A percentile compares a stretch with the other conserved stretches of the same genome.
These are phyloP conservation scores for Diaporthe vaccinii DNA, from an alignment of 2,329 filamentous ascomycete species.

Conservation along the genomic window DNA sequence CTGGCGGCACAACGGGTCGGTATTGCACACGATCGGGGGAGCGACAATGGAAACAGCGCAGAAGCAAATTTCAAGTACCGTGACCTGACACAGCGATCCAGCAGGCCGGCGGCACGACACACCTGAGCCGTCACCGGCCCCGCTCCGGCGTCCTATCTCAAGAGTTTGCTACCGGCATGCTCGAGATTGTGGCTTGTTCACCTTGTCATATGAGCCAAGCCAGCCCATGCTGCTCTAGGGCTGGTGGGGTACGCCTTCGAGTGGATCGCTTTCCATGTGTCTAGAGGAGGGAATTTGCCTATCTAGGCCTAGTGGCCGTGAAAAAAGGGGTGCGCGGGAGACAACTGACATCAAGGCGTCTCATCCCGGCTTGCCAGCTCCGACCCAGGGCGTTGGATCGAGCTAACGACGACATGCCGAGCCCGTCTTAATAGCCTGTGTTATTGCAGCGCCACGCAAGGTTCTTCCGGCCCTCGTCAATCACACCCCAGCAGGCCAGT, in stretches of 20 bases:
- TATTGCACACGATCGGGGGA: conserved; percentile 30
- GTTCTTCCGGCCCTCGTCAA: conserved; percentile 26
- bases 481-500: conserved; percentile 24
- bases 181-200: conserved; percentile 30
- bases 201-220: conserved; percentile 24
- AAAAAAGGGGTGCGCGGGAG: conserved; percentile 19
- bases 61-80: conserved; percentile 36
- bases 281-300: conserved; percentile 13
- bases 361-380: conserved; percentile 36
- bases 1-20: conserved; percentile 35
- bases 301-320: conserved; percentile 23
- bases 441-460: conserved; percentile 38
- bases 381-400: conserved; percentile 42
- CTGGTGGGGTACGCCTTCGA: conserved; percentile 4
- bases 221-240: conserved; percentile 14
- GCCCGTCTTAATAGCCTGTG: conserved; percentile 40
- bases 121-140: conserved; percentile 26
- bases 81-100: conserved; percentile 32
- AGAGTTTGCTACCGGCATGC: conserved; percentile 8
- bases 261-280: conserved; percentile 30
- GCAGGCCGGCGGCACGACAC: conserved; percentile 32
- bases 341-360: conserved; percentile 17
- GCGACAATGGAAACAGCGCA: conserved; percentile 7
- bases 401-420: conserved; percentile 43
- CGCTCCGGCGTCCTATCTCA: conserved; percentile 27